Percentiles rank a stretch among this genome's conserved stretches.
phyloP scores from a whole-genome alignment of 2,329 filamentous ascomycete genomes.

The Talaromyces atroroseus region DNA sequence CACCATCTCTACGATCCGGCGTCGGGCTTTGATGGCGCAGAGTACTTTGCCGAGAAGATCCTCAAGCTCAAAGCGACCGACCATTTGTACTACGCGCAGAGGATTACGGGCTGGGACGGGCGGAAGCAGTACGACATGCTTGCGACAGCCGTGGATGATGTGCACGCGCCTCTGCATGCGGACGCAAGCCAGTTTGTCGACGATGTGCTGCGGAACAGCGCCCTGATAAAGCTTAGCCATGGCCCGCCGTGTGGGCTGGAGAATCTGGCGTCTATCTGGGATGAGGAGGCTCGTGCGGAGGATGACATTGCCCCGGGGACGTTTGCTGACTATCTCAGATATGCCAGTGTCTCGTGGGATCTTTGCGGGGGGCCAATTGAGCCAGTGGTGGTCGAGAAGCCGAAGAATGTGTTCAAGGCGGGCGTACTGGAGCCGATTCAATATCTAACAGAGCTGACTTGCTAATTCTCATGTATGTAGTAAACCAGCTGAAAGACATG shows the following conservation, averaged over 20 bases:
- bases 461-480: no score
- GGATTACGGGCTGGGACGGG: neutral
- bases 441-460: no score
- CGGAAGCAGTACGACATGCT: neutral
- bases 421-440: neutral
- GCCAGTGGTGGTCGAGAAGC: neutral
- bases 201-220: neutral
- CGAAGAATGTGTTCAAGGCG: neutral
- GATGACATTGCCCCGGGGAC: neutral
- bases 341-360: neutral
- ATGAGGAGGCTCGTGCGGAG: neutral
- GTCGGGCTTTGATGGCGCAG: neutral
- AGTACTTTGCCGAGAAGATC: neutral
- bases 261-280: neutral
- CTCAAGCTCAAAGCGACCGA: neutral
- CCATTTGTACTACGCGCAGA: neutral
- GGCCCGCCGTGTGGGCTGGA: neutral
- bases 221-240: neutral
- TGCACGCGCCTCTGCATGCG: neutral
- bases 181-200: neutral
- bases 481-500: no score
- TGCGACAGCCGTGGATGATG: neutral
- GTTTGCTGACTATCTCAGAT: neutral
- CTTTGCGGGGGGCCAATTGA: neutral
- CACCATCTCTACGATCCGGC: neutral